phyloP scores from a whole-genome alignment of 345 rosid genomes.

The Geranium brycei region DNA sequence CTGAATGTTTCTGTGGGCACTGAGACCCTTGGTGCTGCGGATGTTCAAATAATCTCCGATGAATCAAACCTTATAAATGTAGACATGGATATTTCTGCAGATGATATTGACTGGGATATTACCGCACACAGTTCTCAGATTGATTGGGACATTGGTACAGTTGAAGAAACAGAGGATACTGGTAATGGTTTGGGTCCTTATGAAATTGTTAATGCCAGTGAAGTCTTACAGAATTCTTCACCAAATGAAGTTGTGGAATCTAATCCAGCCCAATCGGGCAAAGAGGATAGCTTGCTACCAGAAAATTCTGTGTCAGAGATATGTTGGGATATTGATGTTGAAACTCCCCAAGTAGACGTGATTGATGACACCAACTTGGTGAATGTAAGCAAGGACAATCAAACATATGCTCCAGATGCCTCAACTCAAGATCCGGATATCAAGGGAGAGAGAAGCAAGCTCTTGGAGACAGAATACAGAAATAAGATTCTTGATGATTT shows the following conservation, averaged over 20 bases:
- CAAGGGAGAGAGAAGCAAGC: slow-evolving; percentile 58
- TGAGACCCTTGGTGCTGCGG: slow-evolving; percentile 34
- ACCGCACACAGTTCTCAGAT: slow-evolving; percentile 65
- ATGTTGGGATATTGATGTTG: slow-evolving; percentile 87
- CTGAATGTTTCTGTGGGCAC: slow-evolving; percentile 45
- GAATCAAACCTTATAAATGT: slow-evolving; percentile 25
- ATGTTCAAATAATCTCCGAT: slow-evolving; percentile 25
- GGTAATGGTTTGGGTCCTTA: slow-evolving; percentile 84
- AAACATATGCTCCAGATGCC: slow-evolving; percentile 23
- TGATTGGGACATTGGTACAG: slow-evolving; percentile 86
- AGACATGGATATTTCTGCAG: slow-evolving; percentile 34
- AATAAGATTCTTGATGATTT: slow-evolving; percentile 87
- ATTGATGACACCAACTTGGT: slow-evolving; percentile 33
- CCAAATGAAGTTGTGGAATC: slow-evolving; percentile 24
- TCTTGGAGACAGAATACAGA: slow-evolving; percentile 77
- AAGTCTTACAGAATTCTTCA: slow-evolving; percentile 37
- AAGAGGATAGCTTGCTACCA: slow-evolving; percentile 22
- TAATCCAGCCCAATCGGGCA: slow-evolving; percentile 19
- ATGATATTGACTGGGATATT: slow-evolving; percentile 83
- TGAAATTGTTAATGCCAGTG: slow-evolving; percentile 75
- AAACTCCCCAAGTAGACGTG: slow-evolving; percentile 68
- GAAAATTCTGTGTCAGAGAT: slow-evolving; percentile 48
- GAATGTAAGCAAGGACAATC: slow-evolving; percentile 24
- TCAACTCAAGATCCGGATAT: slow-evolving; percentile 25
- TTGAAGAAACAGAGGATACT: slow-evolving; percentile 62